Percentiles rank a stretch among this genome's conserved stretches.
Evolutionary conservation across 352 stramenopile genomes (phyloP).

Genomic region (Phytophthora pini): DNA sequence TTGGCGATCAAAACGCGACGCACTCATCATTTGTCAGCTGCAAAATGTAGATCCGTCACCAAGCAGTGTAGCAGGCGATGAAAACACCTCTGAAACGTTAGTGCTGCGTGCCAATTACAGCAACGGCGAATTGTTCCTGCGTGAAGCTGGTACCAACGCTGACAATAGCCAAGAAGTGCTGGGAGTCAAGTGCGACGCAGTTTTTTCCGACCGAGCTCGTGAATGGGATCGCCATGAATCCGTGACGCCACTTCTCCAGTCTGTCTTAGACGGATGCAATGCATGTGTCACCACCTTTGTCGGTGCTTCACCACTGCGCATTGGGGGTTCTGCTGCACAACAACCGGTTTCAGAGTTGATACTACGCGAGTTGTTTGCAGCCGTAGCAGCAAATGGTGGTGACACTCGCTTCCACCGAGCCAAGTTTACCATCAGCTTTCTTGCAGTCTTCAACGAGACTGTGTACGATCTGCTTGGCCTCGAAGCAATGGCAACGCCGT

Average conservation of each 20-base stretch:
- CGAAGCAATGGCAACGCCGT: constrained; percentile 11
- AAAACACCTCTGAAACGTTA: constrained; percentile 14
- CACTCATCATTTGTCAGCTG: constrained; percentile 71
- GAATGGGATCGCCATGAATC: constrained; percentile 69
- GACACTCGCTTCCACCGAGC: constrained; percentile 49
- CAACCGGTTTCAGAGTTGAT: constrained; percentile 49
- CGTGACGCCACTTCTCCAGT: constrained; percentile 66
- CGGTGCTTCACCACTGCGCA: constrained; percentile 36
- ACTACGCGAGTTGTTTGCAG: constrained; percentile 58
- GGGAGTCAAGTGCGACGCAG: constrained; percentile 58
- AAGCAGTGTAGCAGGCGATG: constrained; percentile 2
- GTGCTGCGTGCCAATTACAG: constrained; percentile 63
- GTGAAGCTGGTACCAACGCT: constrained; percentile 12
- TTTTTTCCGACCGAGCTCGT: constrained; percentile 71
- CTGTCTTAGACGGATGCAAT: constrained; percentile 70
- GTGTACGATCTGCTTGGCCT: constrained; percentile 94
- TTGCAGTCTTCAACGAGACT: constrained; percentile 96
- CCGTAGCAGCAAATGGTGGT: constrained; percentile 36
- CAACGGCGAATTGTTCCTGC: constrained; percentile 60
- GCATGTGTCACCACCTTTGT: constrained; percentile 73
- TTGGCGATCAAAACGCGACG: constrained; percentile 61
- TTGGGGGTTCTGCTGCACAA: constrained; percentile 12
- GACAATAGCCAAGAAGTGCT: constrained; percentile 26
- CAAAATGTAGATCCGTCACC: constrained; percentile 39
- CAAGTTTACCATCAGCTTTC: constrained; percentile 73